Conservation (phyloP, 1,284 basidiomycete species). For the Marasmius sp. region DNA sequence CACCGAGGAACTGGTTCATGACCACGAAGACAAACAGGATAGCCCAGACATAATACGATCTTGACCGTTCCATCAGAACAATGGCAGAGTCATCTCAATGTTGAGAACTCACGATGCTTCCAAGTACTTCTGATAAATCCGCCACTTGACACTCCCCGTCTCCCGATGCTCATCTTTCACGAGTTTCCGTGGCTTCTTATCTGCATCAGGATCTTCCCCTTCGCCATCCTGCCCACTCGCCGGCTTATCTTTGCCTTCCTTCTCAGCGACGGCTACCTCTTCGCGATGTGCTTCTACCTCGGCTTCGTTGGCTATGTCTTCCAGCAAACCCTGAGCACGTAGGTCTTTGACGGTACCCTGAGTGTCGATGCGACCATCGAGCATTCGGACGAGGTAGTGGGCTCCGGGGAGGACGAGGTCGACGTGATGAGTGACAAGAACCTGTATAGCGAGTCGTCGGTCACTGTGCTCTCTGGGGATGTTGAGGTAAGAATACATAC, state of each 20-base stretch:
- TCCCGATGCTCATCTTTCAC: conserved; percentile 73
- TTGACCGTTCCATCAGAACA: conserved; percentile 20
- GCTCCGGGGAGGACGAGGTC: conserved; percentile 72
- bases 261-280: conserved; percentile 3
- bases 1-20: conserved; percentile 46
- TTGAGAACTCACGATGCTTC: conserved; percentile 52
- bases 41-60: conserved; percentile 67
- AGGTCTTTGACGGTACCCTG: conserved; percentile 67
- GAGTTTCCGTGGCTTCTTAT: conserved; percentile 64
- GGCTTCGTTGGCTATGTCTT: conserved; percentile 54
- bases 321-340: conserved; percentile 53
- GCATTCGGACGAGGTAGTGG: conserved; percentile 69
- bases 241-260: neutral
- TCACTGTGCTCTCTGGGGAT: neutral
- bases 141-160: conserved; percentile 76
- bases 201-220: conserved; percentile 25
- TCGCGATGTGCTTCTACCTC: conserved; percentile 26
- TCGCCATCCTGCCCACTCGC: conserved; percentile 15
- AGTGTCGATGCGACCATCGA: conserved; percentile 71
- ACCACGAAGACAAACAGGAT: conserved; percentile 51
- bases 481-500: conserved; percentile 36
- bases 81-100: neutral
- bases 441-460: conserved; percentile 30
- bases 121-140: conserved; percentile 78
- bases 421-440: conserved; percentile 76